Base-by-base conservation (phyloP, 495 filamentous ascomycete genomes). In the Apiosordaria backusii region DNA sequence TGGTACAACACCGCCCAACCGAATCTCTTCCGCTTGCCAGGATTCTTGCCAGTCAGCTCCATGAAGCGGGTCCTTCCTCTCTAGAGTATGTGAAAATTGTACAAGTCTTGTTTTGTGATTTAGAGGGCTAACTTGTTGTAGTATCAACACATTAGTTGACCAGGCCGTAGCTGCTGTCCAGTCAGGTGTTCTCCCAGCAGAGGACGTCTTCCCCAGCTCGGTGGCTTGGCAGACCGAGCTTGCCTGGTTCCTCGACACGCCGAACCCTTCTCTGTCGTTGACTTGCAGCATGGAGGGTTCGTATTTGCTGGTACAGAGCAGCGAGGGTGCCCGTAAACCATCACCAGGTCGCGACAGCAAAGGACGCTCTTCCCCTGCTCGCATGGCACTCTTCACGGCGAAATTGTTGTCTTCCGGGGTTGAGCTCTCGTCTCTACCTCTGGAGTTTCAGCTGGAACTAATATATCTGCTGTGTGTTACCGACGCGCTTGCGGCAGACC, bases 251-350 rank as follows among this genome's bases (percentile, higher is more conserved):
- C 78, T 95, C 18, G 73, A 81, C 50, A 71, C 80, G 5, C 87
- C 90, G 16, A 84, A 84, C 54, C 77, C 81, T 16, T 88, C 90
- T 9, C 74, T 93, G 5, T 85, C 91, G 9, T 83, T 96, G 7
- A 90, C 89, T 4, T 91, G 87, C 72, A 82, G 85, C 10, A 75
- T 97, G 22, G 86, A 85, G 5, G 91, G 91, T 16, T 83, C 84
- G 13, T 86, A 93, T 27, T 87, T 90, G 68, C 75, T 97, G 4
- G 81, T 89, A 0, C 74, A 84, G 15, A 52, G 68, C 1, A 57
- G 52, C 59, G 66, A 52, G 27, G 80, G 22, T 26, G 73, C 59
- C 59, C 72, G 50, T 60, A 63, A 60, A 52, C 74, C 63, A 27
- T 70, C 64, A 62, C 52, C 62, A 4, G 74, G 66, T 69, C 78